phyloP scores from a whole-genome alignment of 176 grass and related monocot genomes.

The Phoenix roebelenii region DNA sequence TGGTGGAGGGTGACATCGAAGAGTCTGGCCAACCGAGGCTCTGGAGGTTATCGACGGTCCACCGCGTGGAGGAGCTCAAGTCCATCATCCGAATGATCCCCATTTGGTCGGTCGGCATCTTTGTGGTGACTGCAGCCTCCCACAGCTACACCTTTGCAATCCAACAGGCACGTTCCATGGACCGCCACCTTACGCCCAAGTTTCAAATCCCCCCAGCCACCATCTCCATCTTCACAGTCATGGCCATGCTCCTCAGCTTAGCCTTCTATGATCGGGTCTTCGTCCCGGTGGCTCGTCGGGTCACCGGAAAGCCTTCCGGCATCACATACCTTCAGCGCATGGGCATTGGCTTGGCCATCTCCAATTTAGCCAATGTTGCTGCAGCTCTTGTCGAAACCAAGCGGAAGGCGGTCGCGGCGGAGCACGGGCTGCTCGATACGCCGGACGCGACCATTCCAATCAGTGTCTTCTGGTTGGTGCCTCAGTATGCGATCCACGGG shows the following conservation, averaged over 20 bases:
- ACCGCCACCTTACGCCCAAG: slow-evolving; percentile 2
- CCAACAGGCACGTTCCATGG: slow-evolving; percentile 13
- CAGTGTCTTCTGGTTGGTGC: slow-evolving; percentile 81
- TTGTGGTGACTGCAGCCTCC: not conserved
- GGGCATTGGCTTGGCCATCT: slow-evolving; percentile 61
- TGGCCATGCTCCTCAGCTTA: slow-evolving; percentile 7
- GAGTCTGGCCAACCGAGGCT: slow-evolving; percentile 3
- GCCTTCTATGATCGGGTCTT: slow-evolving; percentile 1
- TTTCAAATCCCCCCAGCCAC: slow-evolving; percentile 10
- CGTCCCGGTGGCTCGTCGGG: slow-evolving; percentile 17
- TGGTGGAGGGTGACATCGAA: slow-evolving; percentile 7
- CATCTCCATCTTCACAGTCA: slow-evolving; percentile 8
- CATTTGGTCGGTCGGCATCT: slow-evolving; percentile 4
- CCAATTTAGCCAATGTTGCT: slow-evolving; percentile 36
- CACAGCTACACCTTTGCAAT: slow-evolving; percentile 6
- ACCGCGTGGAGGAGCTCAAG: slow-evolving; percentile 18
- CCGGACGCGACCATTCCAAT: slow-evolving; percentile 33
- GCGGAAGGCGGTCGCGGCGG: slow-evolving; percentile 36
- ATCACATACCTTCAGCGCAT: slow-evolving; percentile 78
- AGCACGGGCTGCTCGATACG: slow-evolving; percentile 36
- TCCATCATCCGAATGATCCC: slow-evolving; percentile 16
- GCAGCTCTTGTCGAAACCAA: slow-evolving; percentile 51
- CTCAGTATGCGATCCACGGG: slow-evolving; percentile 77
- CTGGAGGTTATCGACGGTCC: slow-evolving; percentile 11
- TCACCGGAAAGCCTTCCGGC: slow-evolving; percentile 42